These are phyloP conservation scores for Alternaria panax DNA, from an alignment of 2,329 filamentous ascomycete genomes.

Conservation along the genomic window DNA sequence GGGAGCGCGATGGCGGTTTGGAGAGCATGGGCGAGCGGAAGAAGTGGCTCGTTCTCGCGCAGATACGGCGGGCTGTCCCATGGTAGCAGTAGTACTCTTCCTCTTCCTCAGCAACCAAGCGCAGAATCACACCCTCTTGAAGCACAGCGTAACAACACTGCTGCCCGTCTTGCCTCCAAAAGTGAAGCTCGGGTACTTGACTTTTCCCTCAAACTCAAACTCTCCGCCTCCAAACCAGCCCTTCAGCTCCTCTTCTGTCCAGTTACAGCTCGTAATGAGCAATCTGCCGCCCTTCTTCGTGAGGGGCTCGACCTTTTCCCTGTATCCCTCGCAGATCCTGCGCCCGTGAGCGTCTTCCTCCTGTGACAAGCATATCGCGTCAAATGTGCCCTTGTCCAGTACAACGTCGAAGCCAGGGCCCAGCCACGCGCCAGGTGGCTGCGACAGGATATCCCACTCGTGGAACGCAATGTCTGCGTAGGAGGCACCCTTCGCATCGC, in stretches of 20 bases:
- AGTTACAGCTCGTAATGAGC: constrained; percentile 95
- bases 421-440: constrained; percentile 63
- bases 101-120: background rate
- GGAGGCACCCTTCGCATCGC: constrained; percentile 40
- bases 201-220: constrained; percentile 69
- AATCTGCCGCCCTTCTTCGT: constrained; percentile 76
- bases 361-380: constrained; percentile 82
- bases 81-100: background rate
- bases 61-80: constrained; percentile 31
- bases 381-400: constrained; percentile 98
- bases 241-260: constrained; percentile 87
- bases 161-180: constrained; percentile 91
- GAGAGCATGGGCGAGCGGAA: constrained; percentile 71
- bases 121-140: constrained; percentile 60
- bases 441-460: constrained; percentile 60
- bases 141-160: constrained; percentile 87
- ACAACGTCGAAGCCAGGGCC: constrained; percentile 80
- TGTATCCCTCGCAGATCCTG: constrained; percentile 78
- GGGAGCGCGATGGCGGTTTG: constrained; percentile 62
- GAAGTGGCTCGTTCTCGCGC: constrained; percentile 72
- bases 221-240: constrained; percentile 73
- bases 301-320: constrained; percentile 70
- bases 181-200: constrained; percentile 84
- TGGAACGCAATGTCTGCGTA: constrained; percentile 57
- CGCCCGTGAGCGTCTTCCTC: constrained; percentile 61